These are phyloP conservation scores for Dictyostelium brefeldianum DNA, from an alignment of 78 protist genomes.

Conservation along the genomic window DNA sequence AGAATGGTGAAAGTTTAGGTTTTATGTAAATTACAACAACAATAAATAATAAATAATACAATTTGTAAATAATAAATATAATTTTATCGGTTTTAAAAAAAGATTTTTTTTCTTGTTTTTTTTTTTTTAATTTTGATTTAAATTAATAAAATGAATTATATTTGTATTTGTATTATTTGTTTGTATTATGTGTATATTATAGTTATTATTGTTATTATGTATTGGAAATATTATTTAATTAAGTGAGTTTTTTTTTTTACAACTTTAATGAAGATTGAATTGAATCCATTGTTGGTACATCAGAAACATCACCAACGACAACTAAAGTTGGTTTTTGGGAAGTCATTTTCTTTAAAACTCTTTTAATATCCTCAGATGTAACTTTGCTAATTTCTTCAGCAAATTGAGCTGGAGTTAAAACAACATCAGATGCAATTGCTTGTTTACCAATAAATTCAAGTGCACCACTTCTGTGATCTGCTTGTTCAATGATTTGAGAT, in stretches of 20 bases:
- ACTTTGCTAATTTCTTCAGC: conserved; percentile 44
- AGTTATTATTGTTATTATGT: neutral
- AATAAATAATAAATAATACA: neutral
- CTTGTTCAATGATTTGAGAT: conserved; percentile 11
- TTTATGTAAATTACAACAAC: neutral
- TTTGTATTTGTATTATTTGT: conserved; percentile 4
- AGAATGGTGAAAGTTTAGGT: conserved; percentile 6
- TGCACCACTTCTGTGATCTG: conserved; percentile 21
- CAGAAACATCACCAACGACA: conserved; percentile 40
- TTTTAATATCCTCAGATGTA: conserved; percentile 70
- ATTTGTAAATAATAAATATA: neutral
- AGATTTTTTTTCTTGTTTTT: neutral
- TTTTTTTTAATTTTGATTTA: neutral
- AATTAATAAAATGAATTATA: conserved; percentile 11
- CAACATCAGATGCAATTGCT: conserved; percentile 31
- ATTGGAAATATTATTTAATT: neutral
- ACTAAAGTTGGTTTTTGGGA: conserved; percentile 59
- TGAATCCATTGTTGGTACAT: conserved; percentile 61
- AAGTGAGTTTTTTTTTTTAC: conserved; percentile 41
- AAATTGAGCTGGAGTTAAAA: conserved; percentile 53
- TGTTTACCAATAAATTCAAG: conserved; percentile 79
- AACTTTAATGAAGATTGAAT: conserved; percentile 43
- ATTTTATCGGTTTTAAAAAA: neutral
- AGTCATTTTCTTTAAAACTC: conserved; percentile 59
- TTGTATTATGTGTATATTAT: neutral